phyloP scores from a whole-genome alignment of 2,329 filamentous ascomycete species.

The Juglanconis oblonga region DNA sequence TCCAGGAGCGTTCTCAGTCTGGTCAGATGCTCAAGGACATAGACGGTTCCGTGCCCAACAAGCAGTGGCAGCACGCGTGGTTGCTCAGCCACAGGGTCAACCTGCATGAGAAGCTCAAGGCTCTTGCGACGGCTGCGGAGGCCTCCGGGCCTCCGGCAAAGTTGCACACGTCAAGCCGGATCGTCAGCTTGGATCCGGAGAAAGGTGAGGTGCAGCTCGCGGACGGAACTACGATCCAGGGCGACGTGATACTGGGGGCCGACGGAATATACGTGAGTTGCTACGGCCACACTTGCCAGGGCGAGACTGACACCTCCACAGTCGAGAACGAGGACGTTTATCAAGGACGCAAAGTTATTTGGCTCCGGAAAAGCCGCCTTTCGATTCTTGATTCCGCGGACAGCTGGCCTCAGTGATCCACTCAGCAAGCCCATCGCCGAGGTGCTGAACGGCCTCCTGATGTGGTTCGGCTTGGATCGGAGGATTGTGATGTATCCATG shows the following conservation, averaged over 20 bases:
- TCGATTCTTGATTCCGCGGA: conserved; percentile 49
- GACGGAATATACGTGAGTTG: conserved; percentile 45
- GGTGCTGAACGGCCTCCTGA: conserved; percentile 27
- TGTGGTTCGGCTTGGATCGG: conserved; percentile 41
- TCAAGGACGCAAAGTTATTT: conserved; percentile 31
- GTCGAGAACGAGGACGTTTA: conserved; percentile 26
- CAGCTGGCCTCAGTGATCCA: conserved; percentile 30
- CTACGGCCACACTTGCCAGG: no score
- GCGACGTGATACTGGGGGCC: conserved; percentile 51
- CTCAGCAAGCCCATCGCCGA: conserved; percentile 30
- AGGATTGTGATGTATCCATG: conserved; percentile 48
- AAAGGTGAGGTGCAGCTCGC: conserved; percentile 39
- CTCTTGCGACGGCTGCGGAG: conserved; percentile 36
- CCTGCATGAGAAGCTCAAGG: conserved; percentile 51
- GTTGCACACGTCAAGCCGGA: conserved; percentile 39
- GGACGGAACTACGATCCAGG: conserved; percentile 37
- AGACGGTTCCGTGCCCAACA: conserved; percentile 35
- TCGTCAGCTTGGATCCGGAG: conserved; percentile 40
- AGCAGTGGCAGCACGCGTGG: conserved; percentile 50
- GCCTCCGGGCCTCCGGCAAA: conserved; percentile 30
- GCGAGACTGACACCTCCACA: conserved; percentile 7
- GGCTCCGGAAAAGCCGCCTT: conserved; percentile 55
- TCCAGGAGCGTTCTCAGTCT: conserved; percentile 21
- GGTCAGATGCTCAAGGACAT: conserved; percentile 25
- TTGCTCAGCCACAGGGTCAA: conserved; percentile 50